Conservation (phyloP, 2,329 filamentous ascomycete species). For the Berkeleyomyces basicola region DNA sequence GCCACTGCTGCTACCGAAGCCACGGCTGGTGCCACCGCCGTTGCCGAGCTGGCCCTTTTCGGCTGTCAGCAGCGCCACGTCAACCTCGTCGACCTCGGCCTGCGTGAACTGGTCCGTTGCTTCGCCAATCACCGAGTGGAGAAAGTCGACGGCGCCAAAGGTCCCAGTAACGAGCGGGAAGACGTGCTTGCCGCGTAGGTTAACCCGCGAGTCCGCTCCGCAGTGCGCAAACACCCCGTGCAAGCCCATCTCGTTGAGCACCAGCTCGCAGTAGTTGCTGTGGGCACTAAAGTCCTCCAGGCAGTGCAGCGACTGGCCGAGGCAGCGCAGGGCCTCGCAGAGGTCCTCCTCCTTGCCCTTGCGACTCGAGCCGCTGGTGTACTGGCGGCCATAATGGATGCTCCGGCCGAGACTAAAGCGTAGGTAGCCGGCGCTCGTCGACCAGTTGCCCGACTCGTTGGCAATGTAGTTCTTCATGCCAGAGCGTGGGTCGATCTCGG, state of each 20-base stretch:
- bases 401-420: slow-evolving; percentile 56
- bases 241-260: slow-evolving; percentile 54
- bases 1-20: slow-evolving; percentile 22
- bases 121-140: slow-evolving; percentile 59
- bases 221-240: slow-evolving; percentile 57
- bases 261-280: slow-evolving; percentile 70
- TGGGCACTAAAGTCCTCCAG: slow-evolving; percentile 69
- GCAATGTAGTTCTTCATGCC: slow-evolving; percentile 99
- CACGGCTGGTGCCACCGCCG: slow-evolving; percentile 15
- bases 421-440: slow-evolving; percentile 76
- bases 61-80: slow-evolving; percentile 55
- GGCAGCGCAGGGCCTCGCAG: slow-evolving; percentile 61
- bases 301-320: slow-evolving; percentile 61
- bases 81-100: slow-evolving; percentile 68
- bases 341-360: slow-evolving; percentile 58
- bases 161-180: slow-evolving; percentile 59
- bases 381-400: slow-evolving; percentile 63
- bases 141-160: slow-evolving; percentile 70
- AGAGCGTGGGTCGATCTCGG: slow-evolving; percentile 55
- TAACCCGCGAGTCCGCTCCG: slow-evolving; percentile 48
- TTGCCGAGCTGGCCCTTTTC: slow-evolving; percentile 29
- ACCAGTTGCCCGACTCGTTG: slow-evolving; percentile 75
- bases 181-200: slow-evolving; percentile 41
- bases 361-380: slow-evolving; percentile 41
- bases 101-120: slow-evolving; percentile 74